Conservation (phyloP, 2,329 filamentous ascomycete genomes). For the Paracorniculantispora psalliotae region DNA sequence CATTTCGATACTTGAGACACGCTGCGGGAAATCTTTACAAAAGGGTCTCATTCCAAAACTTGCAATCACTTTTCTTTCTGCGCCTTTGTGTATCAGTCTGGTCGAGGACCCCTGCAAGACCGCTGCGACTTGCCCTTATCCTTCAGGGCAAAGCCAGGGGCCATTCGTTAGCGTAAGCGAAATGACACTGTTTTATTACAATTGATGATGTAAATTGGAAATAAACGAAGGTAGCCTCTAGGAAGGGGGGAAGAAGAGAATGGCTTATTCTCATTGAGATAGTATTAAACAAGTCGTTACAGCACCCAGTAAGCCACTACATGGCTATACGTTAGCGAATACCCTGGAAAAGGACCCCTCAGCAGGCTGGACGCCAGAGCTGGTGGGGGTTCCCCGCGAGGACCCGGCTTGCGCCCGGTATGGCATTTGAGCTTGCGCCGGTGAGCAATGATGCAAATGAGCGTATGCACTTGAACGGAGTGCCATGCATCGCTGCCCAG, state of each 20-base stretch:
- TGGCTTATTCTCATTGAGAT: no score
- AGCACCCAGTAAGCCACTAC: neutral
- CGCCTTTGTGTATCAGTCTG: slow-evolving; percentile 4
- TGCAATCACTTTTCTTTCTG: neutral
- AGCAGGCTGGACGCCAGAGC: neutral
- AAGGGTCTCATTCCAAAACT: neutral
- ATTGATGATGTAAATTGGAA: neutral
- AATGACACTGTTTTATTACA: neutral
- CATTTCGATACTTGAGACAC: neutral
- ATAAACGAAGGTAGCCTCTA: neutral
- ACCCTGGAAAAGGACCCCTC: neutral
- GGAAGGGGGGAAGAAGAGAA: no score
- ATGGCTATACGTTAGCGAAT: neutral
- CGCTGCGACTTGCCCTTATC: neutral
- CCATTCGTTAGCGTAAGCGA: neutral
- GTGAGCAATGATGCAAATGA: neutral
- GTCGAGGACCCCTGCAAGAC: neutral
- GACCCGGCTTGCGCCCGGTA: neutral
- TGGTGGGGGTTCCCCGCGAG: neutral
- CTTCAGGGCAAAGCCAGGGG: neutral
- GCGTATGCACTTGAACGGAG: neutral
- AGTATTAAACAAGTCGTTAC: neutral
- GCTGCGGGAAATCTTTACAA: neutral
- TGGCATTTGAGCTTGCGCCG: neutral
- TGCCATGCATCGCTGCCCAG: slow-evolving; percentile 11